Conservation (phyloP, 768 basidiomycete genomes). For the Roridomyces roridus region DNA sequence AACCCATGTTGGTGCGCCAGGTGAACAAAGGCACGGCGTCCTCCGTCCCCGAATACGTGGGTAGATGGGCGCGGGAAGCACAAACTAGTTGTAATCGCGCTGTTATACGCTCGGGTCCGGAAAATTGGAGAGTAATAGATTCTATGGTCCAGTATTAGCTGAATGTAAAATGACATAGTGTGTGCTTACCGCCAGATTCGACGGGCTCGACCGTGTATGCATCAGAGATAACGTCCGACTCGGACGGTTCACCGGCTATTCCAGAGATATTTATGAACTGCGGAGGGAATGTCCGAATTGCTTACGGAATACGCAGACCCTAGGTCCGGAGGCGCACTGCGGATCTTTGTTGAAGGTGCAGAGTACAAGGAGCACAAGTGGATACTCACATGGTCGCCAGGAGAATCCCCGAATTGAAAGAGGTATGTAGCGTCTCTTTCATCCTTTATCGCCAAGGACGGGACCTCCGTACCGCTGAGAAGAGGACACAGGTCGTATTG, state of each 20-base stretch:
- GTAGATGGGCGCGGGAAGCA: not conserved
- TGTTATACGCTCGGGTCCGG: not conserved
- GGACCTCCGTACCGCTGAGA: not conserved
- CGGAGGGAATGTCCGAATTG: not conserved
- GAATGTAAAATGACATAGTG: not conserved
- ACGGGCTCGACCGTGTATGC: not conserved
- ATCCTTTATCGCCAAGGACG: not conserved
- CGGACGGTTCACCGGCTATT: not conserved
- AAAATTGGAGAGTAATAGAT: conserved; percentile 2
- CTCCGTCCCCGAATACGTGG: not conserved
- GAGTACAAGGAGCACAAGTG: not conserved
- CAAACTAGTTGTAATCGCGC: conserved; percentile 9
- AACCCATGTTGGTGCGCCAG: conserved; percentile 18
- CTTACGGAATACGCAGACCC: conserved; percentile 8
- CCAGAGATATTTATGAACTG: not conserved
- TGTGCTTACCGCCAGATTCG: not conserved
- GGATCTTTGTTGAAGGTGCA: not conserved
- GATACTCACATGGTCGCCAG: not conserved
- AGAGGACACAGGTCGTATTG: conserved; percentile 12
- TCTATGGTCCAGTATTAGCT: not conserved
- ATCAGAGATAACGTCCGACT: not conserved
- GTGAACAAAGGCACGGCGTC: not conserved
- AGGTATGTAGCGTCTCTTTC: not conserved
- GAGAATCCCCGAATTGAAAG: conserved; percentile 2
- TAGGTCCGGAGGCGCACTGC: conserved; percentile 17